A percentile compares a stretch with the other conserved stretches of the same genome.
Evolutionary conservation across 345 rosid species (phyloP).

Genomic region (Pistacia atlantica): DNA sequence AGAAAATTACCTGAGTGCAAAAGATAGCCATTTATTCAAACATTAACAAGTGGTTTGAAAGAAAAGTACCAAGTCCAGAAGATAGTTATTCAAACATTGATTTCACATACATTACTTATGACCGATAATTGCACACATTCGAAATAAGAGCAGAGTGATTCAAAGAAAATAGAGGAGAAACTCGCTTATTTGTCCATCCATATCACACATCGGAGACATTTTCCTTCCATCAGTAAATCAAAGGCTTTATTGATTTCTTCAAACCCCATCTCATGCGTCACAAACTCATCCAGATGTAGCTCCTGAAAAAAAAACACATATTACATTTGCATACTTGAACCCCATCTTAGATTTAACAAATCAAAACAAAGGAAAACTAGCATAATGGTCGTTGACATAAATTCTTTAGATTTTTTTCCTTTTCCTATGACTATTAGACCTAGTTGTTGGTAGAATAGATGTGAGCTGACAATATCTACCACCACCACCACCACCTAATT

Average conservation of each 20-base stretch:
- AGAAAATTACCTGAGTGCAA: no score
- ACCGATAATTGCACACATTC: background rate
- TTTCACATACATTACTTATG: background rate
- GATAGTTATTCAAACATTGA: background rate
- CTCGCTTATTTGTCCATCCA: conserved; percentile 57
- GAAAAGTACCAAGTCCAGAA: background rate
- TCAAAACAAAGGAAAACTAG: no score
- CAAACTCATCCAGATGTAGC: conserved; percentile 70
- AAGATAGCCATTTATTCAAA: no score
- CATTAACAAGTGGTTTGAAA: no score
- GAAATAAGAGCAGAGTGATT: background rate
- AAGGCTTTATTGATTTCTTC: conserved; percentile 78
- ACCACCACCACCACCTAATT: no score
- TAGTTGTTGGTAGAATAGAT: no score
- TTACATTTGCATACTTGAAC: no score
- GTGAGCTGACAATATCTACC: no score
- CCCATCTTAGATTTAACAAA: no score
- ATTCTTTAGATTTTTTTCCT: no score
- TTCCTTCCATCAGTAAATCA: conserved; percentile 56
- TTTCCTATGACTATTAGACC: no score
- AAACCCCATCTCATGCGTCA: conserved; percentile 72
- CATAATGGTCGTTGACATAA: no score
- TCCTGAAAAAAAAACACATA: conserved; percentile 39
- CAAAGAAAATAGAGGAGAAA: background rate
- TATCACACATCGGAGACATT: conserved; percentile 71